Conservation (phyloP, 805 yeast genomes). For the Myxozyma mucilagina region DNA sequence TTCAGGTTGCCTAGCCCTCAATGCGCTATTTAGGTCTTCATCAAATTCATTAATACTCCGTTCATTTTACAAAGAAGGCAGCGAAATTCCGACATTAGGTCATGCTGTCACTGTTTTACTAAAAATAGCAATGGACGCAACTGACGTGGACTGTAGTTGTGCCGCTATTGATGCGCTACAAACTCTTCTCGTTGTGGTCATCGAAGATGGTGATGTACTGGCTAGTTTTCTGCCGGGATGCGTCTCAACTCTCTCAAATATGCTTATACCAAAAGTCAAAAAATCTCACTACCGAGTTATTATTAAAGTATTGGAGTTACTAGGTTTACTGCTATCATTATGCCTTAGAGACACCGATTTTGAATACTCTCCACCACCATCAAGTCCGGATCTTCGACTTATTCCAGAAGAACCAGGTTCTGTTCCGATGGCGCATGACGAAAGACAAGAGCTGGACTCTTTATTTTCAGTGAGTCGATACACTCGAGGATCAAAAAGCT, state of each 20-base stretch:
- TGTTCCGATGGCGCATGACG: slow-evolving; percentile 30
- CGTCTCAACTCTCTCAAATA: slow-evolving; percentile 37
- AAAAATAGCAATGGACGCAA: slow-evolving; percentile 39
- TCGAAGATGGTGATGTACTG: slow-evolving; percentile 34
- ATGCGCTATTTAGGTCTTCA: slow-evolving; percentile 26
- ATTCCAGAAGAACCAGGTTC: slow-evolving; percentile 3
- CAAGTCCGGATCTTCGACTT: background rate
- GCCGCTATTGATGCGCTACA: slow-evolving; percentile 41
- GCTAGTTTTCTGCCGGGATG: slow-evolving; percentile 40
- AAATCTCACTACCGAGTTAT: slow-evolving; percentile 33
- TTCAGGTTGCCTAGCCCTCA: slow-evolving; percentile 30
- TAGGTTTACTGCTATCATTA: slow-evolving; percentile 17
- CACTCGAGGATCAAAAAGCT: background rate
- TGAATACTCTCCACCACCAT: background rate
- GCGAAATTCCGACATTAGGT: slow-evolving; percentile 49
- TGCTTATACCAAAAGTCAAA: slow-evolving; percentile 33
- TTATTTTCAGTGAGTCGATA: background rate
- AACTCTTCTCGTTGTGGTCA: slow-evolving; percentile 36
- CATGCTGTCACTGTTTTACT: slow-evolving; percentile 51
- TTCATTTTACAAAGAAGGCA: slow-evolving; percentile 39
- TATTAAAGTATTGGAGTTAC: slow-evolving; percentile 24
- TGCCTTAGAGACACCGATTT: slow-evolving; percentile 8
- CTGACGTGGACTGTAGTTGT: slow-evolving; percentile 35
- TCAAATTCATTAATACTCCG: slow-evolving; percentile 26
- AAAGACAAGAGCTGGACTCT: background rate